Evolutionary conservation across 257 asterid species (phyloP).

Genomic region (Solanum clarkiae): DNA sequence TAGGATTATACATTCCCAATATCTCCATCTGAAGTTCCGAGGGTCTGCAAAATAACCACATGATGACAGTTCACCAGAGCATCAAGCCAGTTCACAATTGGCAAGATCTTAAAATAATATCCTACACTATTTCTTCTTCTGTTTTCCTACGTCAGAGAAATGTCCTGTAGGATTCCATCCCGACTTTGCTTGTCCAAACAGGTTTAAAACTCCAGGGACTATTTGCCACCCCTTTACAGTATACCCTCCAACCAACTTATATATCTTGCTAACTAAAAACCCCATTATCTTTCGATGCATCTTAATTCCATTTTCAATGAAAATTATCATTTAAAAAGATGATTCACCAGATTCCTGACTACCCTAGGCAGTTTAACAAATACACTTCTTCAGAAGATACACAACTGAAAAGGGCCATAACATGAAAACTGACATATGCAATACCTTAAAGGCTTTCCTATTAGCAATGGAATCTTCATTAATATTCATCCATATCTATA

Average conservation of each 20-base stretch:
- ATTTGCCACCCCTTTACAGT: neutral
- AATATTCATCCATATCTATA: neutral
- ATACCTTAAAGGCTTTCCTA: neutral
- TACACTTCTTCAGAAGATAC: neutral
- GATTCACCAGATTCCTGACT: neutral
- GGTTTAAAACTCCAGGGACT: neutral
- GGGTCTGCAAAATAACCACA: neutral
- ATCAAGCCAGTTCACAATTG: neutral
- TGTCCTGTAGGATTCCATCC: neutral
- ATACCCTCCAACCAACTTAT: neutral
- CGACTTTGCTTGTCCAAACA: neutral
- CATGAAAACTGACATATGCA: neutral
- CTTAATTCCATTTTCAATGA: neutral
- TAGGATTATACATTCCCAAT: neutral
- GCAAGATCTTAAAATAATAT: neutral
- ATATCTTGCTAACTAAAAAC: neutral
- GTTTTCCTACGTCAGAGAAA: neutral
- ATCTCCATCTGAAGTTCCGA: neutral
- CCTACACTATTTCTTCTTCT: neutral
- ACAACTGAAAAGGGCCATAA: neutral
- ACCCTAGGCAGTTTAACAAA: neutral
- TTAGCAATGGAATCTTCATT: neutral
- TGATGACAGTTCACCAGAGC: neutral
- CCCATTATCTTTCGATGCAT: neutral
- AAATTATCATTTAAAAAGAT: neutral